Base-by-base conservation (phyloP, 352 stramenopile species). In the Pythium volutum region DNA sequence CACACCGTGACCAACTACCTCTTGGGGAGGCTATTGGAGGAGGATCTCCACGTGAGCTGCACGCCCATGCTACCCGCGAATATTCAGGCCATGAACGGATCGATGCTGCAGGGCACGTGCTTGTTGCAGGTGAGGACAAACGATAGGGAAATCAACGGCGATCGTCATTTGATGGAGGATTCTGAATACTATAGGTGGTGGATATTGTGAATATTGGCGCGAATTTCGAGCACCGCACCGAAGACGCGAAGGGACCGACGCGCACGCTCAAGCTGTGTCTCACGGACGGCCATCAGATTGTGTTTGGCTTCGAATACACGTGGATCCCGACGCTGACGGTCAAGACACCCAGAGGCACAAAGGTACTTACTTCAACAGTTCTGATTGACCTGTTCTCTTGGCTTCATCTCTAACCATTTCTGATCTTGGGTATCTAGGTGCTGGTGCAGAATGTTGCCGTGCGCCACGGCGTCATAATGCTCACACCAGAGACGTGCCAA, bases 191-290 rank as follows among this genome's bases (percentile, higher is more conserved):
- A 18, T 52, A 92, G 84, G 72, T 93, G 33, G 81, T 94, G 29
- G 82, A 94, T 56, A 69, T 90, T 12, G 79, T 81, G 43, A 94
- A 94, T 46, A 84, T 94, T 55, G 81, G 77, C 38, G 81, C 83
- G n/a, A 90, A 74, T 59, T 79, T 78, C 33, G 80, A 92, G 62
- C 73, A 87, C 47, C 75, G 83, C 34, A 89, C 76, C 5, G 79
- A 94, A 41, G 78, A 89, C 47, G 64, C 66, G 12, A 75, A 72
- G n/a, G 79, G 79, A 23, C 67, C 77, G 6, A 77, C 80, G 47
- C 78, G 83, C 14, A 91, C 83, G 55, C 85, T 95, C 29, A 95
- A 95, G 51, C 52, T 95, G n/a, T 80, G 77, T 52, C 75, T 95
- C 34, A 95, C 83, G 14, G 83, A 95, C 56, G 85, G 83, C 11